Evolutionary conservation across 139 green algal genomes (phyloP), one percentile per base, ranked within the genome.

Genomic region (Microglena sp.): DNA sequence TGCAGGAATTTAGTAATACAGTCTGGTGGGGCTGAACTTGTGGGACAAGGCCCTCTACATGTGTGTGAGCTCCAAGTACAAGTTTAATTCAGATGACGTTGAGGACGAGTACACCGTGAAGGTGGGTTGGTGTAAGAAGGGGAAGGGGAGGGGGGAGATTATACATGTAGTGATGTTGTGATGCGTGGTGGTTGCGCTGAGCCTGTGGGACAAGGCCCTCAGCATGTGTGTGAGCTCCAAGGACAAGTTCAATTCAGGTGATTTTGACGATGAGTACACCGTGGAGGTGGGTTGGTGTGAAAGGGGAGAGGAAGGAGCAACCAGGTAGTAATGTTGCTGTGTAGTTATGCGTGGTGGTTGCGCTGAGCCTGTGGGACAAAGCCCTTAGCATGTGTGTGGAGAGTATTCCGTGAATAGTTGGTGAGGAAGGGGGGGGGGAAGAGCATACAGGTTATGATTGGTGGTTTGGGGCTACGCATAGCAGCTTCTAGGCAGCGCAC

Each of bases 21-120:
- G 33, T 18, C 75, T 88, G 28, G 79, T 86, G 2, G 71, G 63
- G 18, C 53, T 82, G 40, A 76, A 80, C 58, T 55, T 84, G 36
- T 86, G 80, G 76, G 77, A 82, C 55, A 31, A 35, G 3, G 50
- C 81, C 45, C 50, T 76, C 32, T 62, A 67, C 33, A 60, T 71
- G 31, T 86, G 76, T 56, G 72, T 64, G 28, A 24, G 28, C 50
- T 29, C 36, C 7, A 45, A 46, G 6, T 73, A 63, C 44, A 70
- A 67, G 24, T 86, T 84, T 55, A 33, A 21, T 5, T 62, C 61
- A 15, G 79, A 89, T 65, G 71, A 82, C 28, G 76, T 83, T 4
- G 85, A 91, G 40, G 85, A 91, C 63, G 76, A 77, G 43, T 83
- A 86, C 70, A 88, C 76, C 0, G 72, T 79, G 29, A 80, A 80